Evolutionary conservation across 164 flowering plant species (phyloP), one percentile per base, ranked within the genome.

Genomic region (Saururus chinensis): DNA sequence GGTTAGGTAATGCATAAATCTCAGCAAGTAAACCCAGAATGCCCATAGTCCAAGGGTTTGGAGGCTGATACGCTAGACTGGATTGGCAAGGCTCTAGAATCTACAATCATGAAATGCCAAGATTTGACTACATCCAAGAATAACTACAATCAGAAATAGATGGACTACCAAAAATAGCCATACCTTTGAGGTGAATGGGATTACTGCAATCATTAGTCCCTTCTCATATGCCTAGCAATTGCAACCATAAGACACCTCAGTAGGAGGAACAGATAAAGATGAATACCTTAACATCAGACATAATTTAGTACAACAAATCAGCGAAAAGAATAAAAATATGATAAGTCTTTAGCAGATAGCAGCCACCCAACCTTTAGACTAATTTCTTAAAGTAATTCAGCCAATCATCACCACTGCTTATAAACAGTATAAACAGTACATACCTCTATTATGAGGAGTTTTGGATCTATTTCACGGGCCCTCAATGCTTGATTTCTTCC

Each of bases 21-120:
- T 95, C 99, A 41, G 84, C 81, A 49, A 95, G 91, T 66, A 95
- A 73, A 64, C 86, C 84, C 48, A 95, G 87, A 70, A 95, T 87
- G 54, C 83, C 97, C 96, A 89, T 87, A 11, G 96, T 95, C 99
- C 99, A 95, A 12, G 99, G 97, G 74, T 95, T 91, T 9, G 99
- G 97, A 66, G 97, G 99, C 68, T 79, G 87, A 75, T 88, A 95
- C 25, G 92, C 99, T 40, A 84, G 64, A 76, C 99, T 95, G 67
- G 61, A 79, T 62, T 82, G 89, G 77, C 99, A 95, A 30, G 99
- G 85, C 69, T 92, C 96, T 65, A 92, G 65, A 65, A 89, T 74
- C 96, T 90, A 75, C 68, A 74, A 42, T 59, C 16, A 61, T 9
- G 30, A 68, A 74, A 57, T n/a, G 68, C 37, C 23, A 25, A 52